Evolutionary conservation across 257 asterid genomes (phyloP).

Genomic region (Avicennia marina): DNA sequence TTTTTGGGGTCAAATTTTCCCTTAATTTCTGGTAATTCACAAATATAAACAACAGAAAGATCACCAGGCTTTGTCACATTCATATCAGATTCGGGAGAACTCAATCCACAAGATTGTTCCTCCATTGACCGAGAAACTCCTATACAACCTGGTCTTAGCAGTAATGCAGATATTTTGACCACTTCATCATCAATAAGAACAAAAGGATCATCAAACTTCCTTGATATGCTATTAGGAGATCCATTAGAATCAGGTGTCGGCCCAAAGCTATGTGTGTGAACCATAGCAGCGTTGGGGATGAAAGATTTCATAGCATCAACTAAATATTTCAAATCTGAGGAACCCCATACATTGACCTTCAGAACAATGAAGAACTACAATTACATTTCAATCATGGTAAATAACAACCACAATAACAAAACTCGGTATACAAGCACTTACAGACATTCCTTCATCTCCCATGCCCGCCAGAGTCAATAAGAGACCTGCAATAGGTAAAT

Average conservation of each 20-base stretch:
- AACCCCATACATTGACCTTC: slow-evolving; percentile 95
- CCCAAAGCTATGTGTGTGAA: slow-evolving; percentile 81
- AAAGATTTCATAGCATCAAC: slow-evolving; percentile 90
- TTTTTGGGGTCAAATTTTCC: slow-evolving; percentile 82
- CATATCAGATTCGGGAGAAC: slow-evolving; percentile 20
- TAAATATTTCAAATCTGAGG: slow-evolving; percentile 76
- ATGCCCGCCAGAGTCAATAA: slow-evolving; percentile 88
- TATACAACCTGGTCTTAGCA: slow-evolving; percentile 47
- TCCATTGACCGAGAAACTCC: slow-evolving; percentile 22
- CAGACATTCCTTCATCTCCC: slow-evolving; percentile 91
- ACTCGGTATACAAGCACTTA: slow-evolving; percentile 35
- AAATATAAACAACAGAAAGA: slow-evolving; percentile 71
- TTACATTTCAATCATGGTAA: not conserved
- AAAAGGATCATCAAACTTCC: slow-evolving; percentile 39
- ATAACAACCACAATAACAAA: not conserved
- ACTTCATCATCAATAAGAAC: slow-evolving; percentile 82
- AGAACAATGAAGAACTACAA: slow-evolving; percentile 6
- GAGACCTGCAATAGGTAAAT: slow-evolving; percentile 52
- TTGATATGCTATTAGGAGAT: slow-evolving; percentile 25
- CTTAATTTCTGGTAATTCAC: slow-evolving; percentile 87
- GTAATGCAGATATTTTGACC: slow-evolving; percentile 79
- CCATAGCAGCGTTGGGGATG: slow-evolving; percentile 90
- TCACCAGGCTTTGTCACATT: slow-evolving; percentile 58
- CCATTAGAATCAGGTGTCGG: slow-evolving; percentile 39
- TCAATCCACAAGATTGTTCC: slow-evolving; percentile 12